Evolutionary conservation across 2,329 filamentous ascomycete species (phyloP).

Genomic region (Fusarium veterinarium): DNA sequence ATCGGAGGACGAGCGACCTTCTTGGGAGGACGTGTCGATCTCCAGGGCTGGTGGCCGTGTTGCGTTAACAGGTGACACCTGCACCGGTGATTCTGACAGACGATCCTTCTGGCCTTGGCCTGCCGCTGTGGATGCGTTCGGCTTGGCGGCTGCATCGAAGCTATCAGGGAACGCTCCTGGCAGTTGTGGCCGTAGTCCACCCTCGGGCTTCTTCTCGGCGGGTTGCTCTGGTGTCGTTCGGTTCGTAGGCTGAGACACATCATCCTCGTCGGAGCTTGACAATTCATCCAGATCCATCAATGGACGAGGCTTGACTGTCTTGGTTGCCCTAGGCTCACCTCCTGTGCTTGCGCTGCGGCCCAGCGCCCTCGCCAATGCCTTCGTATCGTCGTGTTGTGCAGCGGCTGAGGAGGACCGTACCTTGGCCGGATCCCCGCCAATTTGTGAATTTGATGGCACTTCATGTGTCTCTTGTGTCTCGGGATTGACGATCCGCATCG

Average conservation of each 20-base stretch:
- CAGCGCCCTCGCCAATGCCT: conserved; percentile 35
- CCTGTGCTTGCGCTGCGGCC: conserved; percentile 48
- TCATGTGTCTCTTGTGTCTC: conserved; percentile 59
- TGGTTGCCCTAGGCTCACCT: conserved; percentile 64
- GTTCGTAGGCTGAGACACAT: conserved; percentile 43
- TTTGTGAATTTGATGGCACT: conserved; percentile 48
- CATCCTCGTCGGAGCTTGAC: conserved; percentile 66
- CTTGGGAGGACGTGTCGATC: conserved; percentile 77
- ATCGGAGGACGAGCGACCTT: conserved; percentile 71
- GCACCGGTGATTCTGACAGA: conserved; percentile 75
- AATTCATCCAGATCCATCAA: conserved; percentile 78
- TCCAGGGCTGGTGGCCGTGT: conserved; percentile 74
- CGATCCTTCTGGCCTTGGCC: conserved; percentile 54
- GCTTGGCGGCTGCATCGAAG: conserved; percentile 49
- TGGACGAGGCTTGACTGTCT: conserved; percentile 62
- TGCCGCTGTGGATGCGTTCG: conserved; percentile 49
- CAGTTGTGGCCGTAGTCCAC: conserved; percentile 48
- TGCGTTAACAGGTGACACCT: conserved; percentile 58
- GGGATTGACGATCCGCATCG: conserved; percentile 69
- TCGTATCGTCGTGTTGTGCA: conserved; percentile 53
- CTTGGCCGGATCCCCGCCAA: conserved; percentile 45
- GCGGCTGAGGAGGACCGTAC: conserved; percentile 51
- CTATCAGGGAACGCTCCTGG: conserved; percentile 58
- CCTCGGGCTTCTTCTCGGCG: conserved; percentile 33
- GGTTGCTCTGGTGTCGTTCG: conserved; percentile 29